Percentiles rank a stretch among this genome's conserved stretches.
Conservation (phyloP, 2,329 filamentous ascomycete species). For the Aspergillus fumigatiaffinis region DNA sequence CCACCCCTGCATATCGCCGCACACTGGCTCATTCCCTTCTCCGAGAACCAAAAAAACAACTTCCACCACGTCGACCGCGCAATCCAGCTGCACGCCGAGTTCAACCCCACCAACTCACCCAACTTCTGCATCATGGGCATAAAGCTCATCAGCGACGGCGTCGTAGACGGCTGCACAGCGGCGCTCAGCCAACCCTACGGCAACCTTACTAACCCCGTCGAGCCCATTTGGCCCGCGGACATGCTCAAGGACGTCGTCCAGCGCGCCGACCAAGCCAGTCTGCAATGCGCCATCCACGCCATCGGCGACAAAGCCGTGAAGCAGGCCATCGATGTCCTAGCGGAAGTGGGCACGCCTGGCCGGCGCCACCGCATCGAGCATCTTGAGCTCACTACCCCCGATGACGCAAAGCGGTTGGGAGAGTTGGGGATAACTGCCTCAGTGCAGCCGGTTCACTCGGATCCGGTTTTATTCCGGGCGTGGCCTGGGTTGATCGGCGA, state of each 20-base stretch:
- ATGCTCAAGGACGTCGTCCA: conserved; percentile 43
- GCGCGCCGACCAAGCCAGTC: conserved; percentile 40
- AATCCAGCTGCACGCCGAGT: conserved; percentile 39
- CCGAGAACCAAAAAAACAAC: conserved; percentile 35
- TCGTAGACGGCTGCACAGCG: conserved; percentile 51
- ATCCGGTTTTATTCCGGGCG: conserved; percentile 45
- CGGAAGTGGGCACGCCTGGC: conserved; percentile 36
- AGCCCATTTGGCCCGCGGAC: conserved; percentile 45
- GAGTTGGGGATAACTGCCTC: conserved; percentile 44
- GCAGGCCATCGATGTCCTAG: conserved; percentile 45
- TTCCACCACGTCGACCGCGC: conserved; percentile 44
- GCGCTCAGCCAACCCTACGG: conserved; percentile 47
- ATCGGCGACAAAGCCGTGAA: conserved; percentile 49
- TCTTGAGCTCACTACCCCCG: conserved; percentile 46
- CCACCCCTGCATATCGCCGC: conserved; percentile 45
- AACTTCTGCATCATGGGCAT: conserved; percentile 46
- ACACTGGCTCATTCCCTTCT: conserved; percentile 48
- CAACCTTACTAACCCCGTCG: conserved; percentile 36
- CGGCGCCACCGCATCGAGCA: conserved; percentile 51
- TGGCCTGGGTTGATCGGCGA: conserved; percentile 47
- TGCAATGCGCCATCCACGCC: conserved; percentile 50
- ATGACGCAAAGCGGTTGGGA: conserved; percentile 46
- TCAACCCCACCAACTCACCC: conserved; percentile 37
- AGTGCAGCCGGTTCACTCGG: conserved; percentile 37
- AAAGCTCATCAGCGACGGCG: conserved; percentile 50